These are phyloP conservation scores for Dalechampia spathulata DNA, from an alignment of 441 rosid genomes.

Conservation along the genomic window DNA sequence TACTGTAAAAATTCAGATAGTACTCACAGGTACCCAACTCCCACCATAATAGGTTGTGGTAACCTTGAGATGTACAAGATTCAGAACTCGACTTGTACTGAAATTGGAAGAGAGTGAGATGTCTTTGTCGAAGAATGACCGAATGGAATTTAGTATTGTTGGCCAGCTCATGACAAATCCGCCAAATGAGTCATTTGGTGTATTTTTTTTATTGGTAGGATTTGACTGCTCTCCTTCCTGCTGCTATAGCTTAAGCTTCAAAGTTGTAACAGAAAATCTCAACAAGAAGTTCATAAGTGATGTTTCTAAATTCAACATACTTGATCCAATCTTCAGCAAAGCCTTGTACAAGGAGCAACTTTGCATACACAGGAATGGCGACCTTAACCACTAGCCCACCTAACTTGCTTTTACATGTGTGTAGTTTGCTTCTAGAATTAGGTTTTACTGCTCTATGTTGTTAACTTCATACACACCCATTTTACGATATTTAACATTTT, in stretches of 20 bases:
- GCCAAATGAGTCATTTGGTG: no score
- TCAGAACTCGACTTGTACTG: no score
- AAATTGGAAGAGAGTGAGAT: constrained; percentile 11
- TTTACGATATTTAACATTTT: neutral
- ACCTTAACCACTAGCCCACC: neutral
- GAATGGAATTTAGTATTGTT: no score
- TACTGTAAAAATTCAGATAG: no score
- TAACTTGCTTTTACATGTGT: neutral
- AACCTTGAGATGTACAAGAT: no score
- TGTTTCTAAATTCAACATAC: neutral
- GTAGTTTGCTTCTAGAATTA: neutral
- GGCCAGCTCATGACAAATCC: no score
- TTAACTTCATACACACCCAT: neutral
- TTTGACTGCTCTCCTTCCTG: constrained; percentile 11
- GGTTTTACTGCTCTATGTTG: no score
- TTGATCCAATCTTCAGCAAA: neutral
- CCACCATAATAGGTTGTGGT: no score
- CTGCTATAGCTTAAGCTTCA: constrained; percentile 3
- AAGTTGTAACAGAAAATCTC: neutral
- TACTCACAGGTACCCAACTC: no score
- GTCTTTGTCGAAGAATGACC: neutral
- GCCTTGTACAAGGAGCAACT: constrained; percentile 2
- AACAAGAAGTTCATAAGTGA: neutral
- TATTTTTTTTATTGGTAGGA: constrained; percentile 1
- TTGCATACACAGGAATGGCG: neutral